These are phyloP conservation scores for Aulographum hederae DNA, from an alignment of 2,329 filamentous ascomycete genomes.

Conservation along the genomic window DNA sequence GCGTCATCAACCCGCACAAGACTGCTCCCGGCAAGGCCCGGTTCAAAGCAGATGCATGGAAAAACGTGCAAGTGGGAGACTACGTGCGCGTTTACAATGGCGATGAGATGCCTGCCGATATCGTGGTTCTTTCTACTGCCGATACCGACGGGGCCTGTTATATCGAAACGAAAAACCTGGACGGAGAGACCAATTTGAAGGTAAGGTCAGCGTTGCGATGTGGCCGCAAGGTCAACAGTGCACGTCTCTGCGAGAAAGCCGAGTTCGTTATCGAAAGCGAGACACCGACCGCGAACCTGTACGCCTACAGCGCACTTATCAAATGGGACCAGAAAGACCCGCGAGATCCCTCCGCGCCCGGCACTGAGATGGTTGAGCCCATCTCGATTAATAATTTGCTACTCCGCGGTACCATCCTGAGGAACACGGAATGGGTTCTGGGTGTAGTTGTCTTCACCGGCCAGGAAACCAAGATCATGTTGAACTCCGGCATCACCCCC, in stretches of 20 bases:
- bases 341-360: conserved; percentile 40
- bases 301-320: conserved; percentile 82
- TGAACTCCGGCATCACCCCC: conserved; percentile 89
- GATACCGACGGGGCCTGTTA: conserved; percentile 91
- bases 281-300: conserved; percentile 78
- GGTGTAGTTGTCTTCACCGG: conserved; percentile 90
- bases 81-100: conserved; percentile 94
- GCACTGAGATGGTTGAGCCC: conserved; percentile 72
- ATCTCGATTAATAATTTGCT: conserved; percentile 91
- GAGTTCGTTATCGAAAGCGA: conserved; percentile 85
- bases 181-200: conserved; percentile 95
- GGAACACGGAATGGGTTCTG: conserved; percentile 92
- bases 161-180: conserved; percentile 93
- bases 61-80: conserved; percentile 85
- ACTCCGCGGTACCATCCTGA: conserved; percentile 77
- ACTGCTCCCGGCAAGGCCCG: conserved; percentile 51
- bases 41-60: conserved; percentile 91
- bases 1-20: conserved; percentile 54
- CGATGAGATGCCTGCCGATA: conserved; percentile 84
- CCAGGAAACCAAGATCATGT: conserved; percentile 97
- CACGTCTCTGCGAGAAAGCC: conserved; percentile 76
- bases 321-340: conserved; percentile 64
- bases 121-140: conserved; percentile 83
- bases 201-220: conserved; percentile 81
- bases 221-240: conserved; percentile 66